Conservation (phyloP, 2,329 filamentous ascomycete genomes). For the Diaporthe sp. region DNA sequence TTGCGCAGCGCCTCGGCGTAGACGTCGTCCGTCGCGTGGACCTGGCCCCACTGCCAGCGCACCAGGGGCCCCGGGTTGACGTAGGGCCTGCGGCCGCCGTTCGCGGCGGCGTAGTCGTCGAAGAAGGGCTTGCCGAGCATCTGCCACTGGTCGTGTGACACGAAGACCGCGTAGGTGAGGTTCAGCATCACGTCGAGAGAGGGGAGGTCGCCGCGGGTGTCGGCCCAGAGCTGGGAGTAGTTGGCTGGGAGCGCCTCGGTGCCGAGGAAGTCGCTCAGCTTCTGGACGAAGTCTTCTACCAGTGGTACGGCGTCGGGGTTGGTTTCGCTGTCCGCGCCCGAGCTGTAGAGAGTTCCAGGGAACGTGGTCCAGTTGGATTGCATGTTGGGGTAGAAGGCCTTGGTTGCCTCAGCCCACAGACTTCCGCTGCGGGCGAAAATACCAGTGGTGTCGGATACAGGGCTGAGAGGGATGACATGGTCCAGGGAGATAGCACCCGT, state of each 20-base stretch:
- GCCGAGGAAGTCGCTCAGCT: constrained; percentile 48
- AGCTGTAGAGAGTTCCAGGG: constrained; percentile 49
- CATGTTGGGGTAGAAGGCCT: constrained; percentile 48
- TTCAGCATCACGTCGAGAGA: constrained; percentile 47
- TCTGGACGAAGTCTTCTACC: constrained; percentile 46
- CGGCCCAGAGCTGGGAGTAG: constrained; percentile 47
- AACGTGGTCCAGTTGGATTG: constrained; percentile 51
- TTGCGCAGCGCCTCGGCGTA: constrained; percentile 35
- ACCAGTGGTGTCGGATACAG: constrained; percentile 59
- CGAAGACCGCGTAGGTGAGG: constrained; percentile 53
- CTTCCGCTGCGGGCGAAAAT: constrained; percentile 55
- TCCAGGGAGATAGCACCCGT: constrained; percentile 56
- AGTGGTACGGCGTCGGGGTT: constrained; percentile 44
- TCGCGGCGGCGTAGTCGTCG: constrained; percentile 53
- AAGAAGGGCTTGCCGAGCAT: constrained; percentile 56
- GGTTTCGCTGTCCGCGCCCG: constrained; percentile 42
- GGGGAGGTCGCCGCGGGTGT: constrained; percentile 36
- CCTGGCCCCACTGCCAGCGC: constrained; percentile 24
- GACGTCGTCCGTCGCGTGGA: constrained; percentile 36
- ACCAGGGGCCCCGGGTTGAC: constrained; percentile 25
- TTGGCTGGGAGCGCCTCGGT: constrained; percentile 43
- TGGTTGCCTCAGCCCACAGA: constrained; percentile 51
- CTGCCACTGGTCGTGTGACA: constrained; percentile 53
- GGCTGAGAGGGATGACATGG: constrained; percentile 57
- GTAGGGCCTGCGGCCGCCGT: constrained; percentile 17